Percentiles rank a stretch among this genome's conserved stretches.
Conservation (phyloP, 2,329 filamentous ascomycete species). For the Ilyonectria destructans region DNA sequence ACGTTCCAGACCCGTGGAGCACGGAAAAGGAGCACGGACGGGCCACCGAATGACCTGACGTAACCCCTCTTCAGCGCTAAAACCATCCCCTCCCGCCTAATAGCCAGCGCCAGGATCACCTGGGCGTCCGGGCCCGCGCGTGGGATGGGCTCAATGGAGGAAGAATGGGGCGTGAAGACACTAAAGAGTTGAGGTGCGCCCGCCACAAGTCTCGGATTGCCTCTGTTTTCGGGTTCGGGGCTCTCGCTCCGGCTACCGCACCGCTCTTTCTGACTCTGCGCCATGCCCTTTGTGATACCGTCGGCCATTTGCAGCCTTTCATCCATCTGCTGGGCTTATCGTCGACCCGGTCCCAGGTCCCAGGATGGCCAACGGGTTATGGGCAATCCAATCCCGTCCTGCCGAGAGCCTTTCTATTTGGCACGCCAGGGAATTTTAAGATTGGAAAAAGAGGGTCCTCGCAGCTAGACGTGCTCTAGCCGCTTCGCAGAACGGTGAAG, state of each 20-base stretch:
- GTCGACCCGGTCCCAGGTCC: background rate
- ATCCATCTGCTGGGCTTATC: conserved; percentile 2
- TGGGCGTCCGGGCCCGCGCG: conserved; percentile 4
- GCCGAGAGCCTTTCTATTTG: conserved; percentile 19
- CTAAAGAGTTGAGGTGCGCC: background rate
- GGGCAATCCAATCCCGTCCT: conserved; percentile 10
- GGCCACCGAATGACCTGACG: background rate
- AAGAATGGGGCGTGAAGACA: background rate
- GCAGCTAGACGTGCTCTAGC: conserved; percentile 22
- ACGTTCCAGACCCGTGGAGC: background rate
- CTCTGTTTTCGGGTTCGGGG: background rate
- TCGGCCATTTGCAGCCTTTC: background rate
- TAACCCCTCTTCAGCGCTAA: conserved; percentile 8
- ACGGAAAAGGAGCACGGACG: background rate
- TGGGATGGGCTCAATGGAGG: background rate
- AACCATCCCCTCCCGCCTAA: background rate
- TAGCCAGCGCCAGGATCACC: background rate
- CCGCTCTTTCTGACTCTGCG: background rate
- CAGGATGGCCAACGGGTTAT: background rate
- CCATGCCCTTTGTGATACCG: background rate
- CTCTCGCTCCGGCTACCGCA: background rate
- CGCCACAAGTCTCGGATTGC: background rate
- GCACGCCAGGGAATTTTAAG: conserved; percentile 27
- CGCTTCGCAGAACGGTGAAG: conserved; percentile 29
- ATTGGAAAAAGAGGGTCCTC: conserved; percentile 30